Conservation (phyloP, 768 basidiomycete species). For the Mycena galericulata region DNA sequence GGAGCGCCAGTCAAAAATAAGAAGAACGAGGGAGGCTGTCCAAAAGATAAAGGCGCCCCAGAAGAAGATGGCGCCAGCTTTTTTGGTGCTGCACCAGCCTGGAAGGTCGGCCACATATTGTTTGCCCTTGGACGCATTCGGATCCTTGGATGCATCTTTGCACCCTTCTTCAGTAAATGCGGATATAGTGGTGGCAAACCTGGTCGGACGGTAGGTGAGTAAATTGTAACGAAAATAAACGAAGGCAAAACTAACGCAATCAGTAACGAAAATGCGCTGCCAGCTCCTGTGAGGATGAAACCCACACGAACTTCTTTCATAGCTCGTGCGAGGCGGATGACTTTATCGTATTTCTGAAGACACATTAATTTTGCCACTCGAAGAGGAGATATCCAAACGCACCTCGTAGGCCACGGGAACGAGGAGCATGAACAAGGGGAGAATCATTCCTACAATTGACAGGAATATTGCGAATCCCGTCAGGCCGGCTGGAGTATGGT, state of each 20-base stretch:
- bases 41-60: conserved; percentile 89
- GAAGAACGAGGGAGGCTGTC: conserved; percentile 73
- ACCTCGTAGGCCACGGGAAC: conserved; percentile 82
- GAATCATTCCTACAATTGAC: conserved; percentile 75
- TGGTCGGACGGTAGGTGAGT: conserved; percentile 42
- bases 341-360: conserved; percentile 77
- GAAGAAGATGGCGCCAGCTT: conserved; percentile 89
- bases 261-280: conserved; percentile 74
- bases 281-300: conserved; percentile 84
- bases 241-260: conserved; percentile 72
- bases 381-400: neutral
- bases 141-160: conserved; percentile 86
- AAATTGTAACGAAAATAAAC: conserved; percentile 12
- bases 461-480: conserved; percentile 89
- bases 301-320: conserved; percentile 85
- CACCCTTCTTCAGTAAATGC: conserved; percentile 93
- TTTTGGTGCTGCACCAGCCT: conserved; percentile 94
- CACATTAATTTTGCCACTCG: neutral
- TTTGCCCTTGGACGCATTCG: conserved; percentile 73
- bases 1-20: conserved; percentile 82
- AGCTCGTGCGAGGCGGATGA: conserved; percentile 81
- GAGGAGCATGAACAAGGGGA: conserved; percentile 78
- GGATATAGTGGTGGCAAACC: conserved; percentile 82
- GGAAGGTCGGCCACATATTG: conserved; percentile 75
- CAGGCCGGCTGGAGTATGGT: conserved; percentile 75